Evolutionary conservation across 2,329 filamentous ascomycete species (phyloP), one percentile per base, ranked within the genome.

Genomic region (Ceratocystis smalleyi): DNA sequence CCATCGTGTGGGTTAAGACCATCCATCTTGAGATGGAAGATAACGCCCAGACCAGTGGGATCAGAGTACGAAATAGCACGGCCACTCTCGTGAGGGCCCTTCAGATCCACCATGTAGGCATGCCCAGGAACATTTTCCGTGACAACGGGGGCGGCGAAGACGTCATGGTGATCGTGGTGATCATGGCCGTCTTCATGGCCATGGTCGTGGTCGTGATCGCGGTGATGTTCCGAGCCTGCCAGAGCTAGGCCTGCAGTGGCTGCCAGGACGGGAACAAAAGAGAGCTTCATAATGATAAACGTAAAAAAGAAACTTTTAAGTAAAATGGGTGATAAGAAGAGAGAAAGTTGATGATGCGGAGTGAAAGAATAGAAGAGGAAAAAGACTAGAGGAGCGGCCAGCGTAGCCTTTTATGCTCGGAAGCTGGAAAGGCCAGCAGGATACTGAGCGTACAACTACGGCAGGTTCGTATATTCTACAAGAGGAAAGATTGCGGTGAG

Each of bases 21-120:
- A 30, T 64, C 43, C 8, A 67, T 19, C 5, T 62, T 51, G 5
- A 67, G 5, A 40, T 67, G 67, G 55, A 67, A 67, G 30, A 65
- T 65, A 5, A 64, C 64, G 1, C 67, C 67, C 35, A 51, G 55
- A 8, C 67, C 67, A 27, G 57, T 61, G 15, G 67, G 62, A 24
- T 67, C 67, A 5, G 67, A 63, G 22, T 64, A 64, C 35, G 67
- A 65, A 30, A 66, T 32, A 3, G 60, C 65, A 17, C 60, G 54
- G 30, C 62, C 67, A 49, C 57, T 19, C 22, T 43, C 49, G 15
- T 65, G 45, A 2, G 22, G 15, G 2, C 65, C 64, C 27, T 65
- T 66, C 19, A 67, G 32, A 22, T 61, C 59, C 12, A 62, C 66
- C n/a, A 64, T 12, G 54, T 67, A 67, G 24, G 62, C 59, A 17